A percentile compares a stretch with the other conserved stretches of the same genome.
Evolutionary conservation across 352 stramenopile genomes (phyloP).

Genomic region (Pythium folliculosum): DNA sequence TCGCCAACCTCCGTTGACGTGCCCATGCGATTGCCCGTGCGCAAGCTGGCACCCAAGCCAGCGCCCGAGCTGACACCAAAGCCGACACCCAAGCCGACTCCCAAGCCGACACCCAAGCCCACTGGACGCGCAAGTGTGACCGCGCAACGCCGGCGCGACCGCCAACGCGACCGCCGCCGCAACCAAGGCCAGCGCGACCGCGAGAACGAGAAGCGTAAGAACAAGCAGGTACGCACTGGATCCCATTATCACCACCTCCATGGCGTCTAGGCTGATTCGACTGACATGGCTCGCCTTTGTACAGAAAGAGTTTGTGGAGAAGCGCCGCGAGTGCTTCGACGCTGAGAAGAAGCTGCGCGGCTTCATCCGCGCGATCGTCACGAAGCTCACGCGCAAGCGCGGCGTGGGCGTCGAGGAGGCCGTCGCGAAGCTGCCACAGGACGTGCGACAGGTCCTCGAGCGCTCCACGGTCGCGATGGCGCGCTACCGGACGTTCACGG

Average conservation of each 20-base stretch:
- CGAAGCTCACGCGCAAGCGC: neutral
- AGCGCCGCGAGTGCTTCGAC: slow-evolving; percentile 14
- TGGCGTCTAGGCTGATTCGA: neutral
- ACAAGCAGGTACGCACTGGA: slow-evolving; percentile 21
- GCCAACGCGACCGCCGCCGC: slow-evolving; percentile 5
- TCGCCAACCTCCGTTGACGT: neutral
- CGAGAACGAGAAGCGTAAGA: slow-evolving; percentile 24
- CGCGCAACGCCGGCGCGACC: slow-evolving; percentile 3
- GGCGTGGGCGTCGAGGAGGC: slow-evolving; percentile 2
- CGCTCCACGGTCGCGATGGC: slow-evolving; percentile 5
- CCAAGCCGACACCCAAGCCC: neutral
- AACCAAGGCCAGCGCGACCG: slow-evolving; percentile 24
- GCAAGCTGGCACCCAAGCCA: neutral
- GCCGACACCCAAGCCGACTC: neutral
- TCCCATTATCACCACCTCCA: neutral
- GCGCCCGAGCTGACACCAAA: neutral
- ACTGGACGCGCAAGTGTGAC: neutral
- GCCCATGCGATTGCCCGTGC: neutral
- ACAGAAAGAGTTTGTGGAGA: slow-evolving; percentile 13
- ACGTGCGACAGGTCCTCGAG: slow-evolving; percentile 14
- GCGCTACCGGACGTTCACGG: slow-evolving; percentile 24
- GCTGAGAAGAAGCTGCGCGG: slow-evolving; percentile 10
- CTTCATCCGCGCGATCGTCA: slow-evolving; percentile 4
- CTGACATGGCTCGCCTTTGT: neutral
- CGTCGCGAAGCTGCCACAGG: slow-evolving; percentile 6